Percentiles rank a stretch among this genome's conserved stretches.
Evolutionary conservation across 1,284 basidiomycete species (phyloP).

Genomic region (Apiotrichum gracile): DNA sequence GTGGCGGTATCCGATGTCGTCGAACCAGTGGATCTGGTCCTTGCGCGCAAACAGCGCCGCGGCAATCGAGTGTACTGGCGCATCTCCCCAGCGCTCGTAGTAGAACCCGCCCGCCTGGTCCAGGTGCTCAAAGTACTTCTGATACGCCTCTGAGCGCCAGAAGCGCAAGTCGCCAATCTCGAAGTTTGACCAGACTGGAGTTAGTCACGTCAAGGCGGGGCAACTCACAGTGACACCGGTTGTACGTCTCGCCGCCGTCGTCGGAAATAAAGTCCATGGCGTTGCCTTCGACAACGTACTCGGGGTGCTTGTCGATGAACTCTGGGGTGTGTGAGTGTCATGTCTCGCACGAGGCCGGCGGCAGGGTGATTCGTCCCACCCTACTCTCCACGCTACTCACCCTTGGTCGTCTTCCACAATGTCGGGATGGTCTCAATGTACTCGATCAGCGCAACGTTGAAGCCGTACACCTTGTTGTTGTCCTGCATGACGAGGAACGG

Average conservation of each 20-base stretch:
- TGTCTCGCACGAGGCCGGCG: no score
- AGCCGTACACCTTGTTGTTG: slow-evolving; percentile 68
- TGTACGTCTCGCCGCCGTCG: slow-evolving; percentile 63
- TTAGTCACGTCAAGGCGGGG: not conserved
- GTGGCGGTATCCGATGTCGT: slow-evolving; percentile 49
- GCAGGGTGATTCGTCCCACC: no score
- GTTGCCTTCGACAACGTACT: slow-evolving; percentile 64
- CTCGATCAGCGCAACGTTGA: slow-evolving; percentile 71
- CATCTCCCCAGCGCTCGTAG: slow-evolving; percentile 72
- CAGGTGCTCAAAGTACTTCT: slow-evolving; percentile 68
- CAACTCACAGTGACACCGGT: slow-evolving; percentile 74
- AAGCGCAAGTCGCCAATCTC: slow-evolving; percentile 72
- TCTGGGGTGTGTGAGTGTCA: slow-evolving; percentile 47
- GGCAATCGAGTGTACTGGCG: slow-evolving; percentile 77
- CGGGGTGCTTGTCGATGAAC: slow-evolving; percentile 62
- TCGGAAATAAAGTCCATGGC: slow-evolving; percentile 70
- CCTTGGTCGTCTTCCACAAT: slow-evolving; percentile 65
- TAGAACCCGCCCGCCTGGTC: slow-evolving; percentile 76
- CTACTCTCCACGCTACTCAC: no score
- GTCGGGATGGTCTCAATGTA: slow-evolving; percentile 71
- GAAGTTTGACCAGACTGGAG: slow-evolving; percentile 71
- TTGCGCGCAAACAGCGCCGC: slow-evolving; percentile 64
- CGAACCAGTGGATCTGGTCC: slow-evolving; percentile 70
- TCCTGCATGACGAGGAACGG: slow-evolving; percentile 86
- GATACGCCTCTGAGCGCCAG: slow-evolving; percentile 70